Percentiles rank a stretch among this genome's conserved stretches.
These are phyloP conservation scores for Pichia sp. DNA, from an alignment of 1,139 yeast species.

Conservation along the genomic window DNA sequence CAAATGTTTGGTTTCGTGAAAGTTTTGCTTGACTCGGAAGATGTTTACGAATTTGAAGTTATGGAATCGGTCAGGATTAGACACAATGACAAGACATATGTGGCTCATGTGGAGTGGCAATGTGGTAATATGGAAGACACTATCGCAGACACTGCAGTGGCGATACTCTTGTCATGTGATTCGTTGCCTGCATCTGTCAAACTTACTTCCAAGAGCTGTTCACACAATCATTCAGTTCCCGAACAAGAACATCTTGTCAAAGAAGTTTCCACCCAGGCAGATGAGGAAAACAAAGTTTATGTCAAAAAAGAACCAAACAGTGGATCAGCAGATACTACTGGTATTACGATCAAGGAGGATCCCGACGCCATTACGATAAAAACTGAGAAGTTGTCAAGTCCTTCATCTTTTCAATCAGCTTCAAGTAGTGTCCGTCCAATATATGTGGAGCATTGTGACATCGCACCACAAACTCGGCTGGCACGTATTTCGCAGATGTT, in stretches of 20 bases:
- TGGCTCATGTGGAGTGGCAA: conserved; percentile 79
- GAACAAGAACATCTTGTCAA: conserved; percentile 20
- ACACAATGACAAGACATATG: conserved; percentile 38
- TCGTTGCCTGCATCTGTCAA: conserved; percentile 94
- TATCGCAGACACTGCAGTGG: conserved; percentile 89
- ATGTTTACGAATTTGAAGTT: conserved; percentile 35
- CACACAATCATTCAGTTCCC: conserved; percentile 35
- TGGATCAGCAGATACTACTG: background rate
- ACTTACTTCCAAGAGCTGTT: conserved; percentile 59
- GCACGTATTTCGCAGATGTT: conserved; percentile 61
- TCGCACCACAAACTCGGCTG: conserved; percentile 49
- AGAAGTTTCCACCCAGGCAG: background rate
- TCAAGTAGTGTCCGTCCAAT: background rate
- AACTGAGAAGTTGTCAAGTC: background rate
- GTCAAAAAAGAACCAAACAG: background rate
- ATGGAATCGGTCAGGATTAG: conserved; percentile 47
- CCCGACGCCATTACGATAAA: background rate
- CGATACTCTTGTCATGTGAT: conserved; percentile 85
- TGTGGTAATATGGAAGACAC: conserved; percentile 89
- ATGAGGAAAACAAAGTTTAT: conserved; percentile 5
- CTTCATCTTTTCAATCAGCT: background rate
- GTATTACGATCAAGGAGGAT: background rate
- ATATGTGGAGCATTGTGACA: conserved; percentile 32
- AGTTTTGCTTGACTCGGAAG: conserved; percentile 57
- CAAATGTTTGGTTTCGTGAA: conserved; percentile 93